Conservation (phyloP, 768 basidiomycete species). For the Serpula lacrymans region DNA sequence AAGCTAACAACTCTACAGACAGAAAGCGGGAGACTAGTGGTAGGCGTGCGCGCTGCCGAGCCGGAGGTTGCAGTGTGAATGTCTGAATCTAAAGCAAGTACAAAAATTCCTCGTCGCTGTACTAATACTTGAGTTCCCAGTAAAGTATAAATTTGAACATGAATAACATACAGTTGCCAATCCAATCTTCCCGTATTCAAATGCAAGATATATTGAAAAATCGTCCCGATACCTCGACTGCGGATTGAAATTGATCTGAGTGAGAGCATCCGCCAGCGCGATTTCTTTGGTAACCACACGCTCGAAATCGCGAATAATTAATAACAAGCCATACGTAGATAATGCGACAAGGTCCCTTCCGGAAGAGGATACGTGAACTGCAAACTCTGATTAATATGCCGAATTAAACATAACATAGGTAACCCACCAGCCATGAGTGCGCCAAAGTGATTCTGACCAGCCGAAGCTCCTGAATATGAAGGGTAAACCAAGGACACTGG, state of each 20-base stretch:
- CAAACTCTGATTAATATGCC: slow-evolving; percentile 3
- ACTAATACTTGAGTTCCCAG: background rate
- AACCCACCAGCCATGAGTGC: slow-evolving; percentile 27
- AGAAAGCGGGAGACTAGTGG: slow-evolving; percentile 27
- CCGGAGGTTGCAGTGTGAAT: slow-evolving; percentile 12
- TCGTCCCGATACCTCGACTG: slow-evolving; percentile 5
- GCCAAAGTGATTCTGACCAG: too few species aligned
- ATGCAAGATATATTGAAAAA: slow-evolving; percentile 46
- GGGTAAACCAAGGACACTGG: slow-evolving; percentile 3
- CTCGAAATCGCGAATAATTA: slow-evolving; percentile 24
- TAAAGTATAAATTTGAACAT: slow-evolving; percentile 1
- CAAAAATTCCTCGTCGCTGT: slow-evolving; percentile 21
- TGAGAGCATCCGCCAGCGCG: slow-evolving; percentile 37
- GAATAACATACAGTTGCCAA: slow-evolving; percentile 43
- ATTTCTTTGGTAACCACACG: slow-evolving; percentile 28
- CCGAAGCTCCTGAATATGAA: too few species aligned
- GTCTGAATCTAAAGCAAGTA: slow-evolving; percentile 20
- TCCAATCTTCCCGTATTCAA: slow-evolving; percentile 41
- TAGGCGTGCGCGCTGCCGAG: slow-evolving; percentile 28
- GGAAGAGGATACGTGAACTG: slow-evolving; percentile 45
- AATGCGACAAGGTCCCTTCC: slow-evolving; percentile 36
- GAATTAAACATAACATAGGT: background rate
- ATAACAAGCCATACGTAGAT: slow-evolving; percentile 22
- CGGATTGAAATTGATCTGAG: slow-evolving; percentile 22
- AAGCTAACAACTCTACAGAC: slow-evolving; percentile 16